Conservation (phyloP, 768 basidiomycete genomes). For the Hortiboletus flavorubellus region DNA sequence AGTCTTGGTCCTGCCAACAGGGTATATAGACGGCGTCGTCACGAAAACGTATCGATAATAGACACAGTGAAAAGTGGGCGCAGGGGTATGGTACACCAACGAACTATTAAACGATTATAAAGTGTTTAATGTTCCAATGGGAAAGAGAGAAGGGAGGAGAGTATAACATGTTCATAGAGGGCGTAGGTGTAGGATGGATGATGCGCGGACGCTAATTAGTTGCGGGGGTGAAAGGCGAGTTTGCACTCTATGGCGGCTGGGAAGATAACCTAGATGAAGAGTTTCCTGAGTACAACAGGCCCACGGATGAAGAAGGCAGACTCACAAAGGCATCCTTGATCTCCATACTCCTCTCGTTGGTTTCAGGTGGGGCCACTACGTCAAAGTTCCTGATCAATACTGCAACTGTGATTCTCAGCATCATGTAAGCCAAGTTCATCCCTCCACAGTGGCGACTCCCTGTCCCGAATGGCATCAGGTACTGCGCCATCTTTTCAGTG, state of each 20-base stretch:
- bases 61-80: slow-evolving; percentile 14
- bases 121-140: slow-evolving; percentile 15
- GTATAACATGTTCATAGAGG: slow-evolving; percentile 25
- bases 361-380: slow-evolving; percentile 61
- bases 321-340: slow-evolving; percentile 76
- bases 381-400: slow-evolving; percentile 66
- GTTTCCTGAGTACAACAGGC: not conserved
- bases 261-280: slow-evolving; percentile 57
- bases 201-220: slow-evolving; percentile 14
- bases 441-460: slow-evolving; percentile 76
- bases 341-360: slow-evolving; percentile 72
- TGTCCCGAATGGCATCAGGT: slow-evolving; percentile 79
- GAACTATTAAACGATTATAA: slow-evolving; percentile 30
- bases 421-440: slow-evolving; percentile 68
- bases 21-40: slow-evolving; percentile 22
- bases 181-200: slow-evolving; percentile 24
- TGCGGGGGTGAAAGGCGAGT: slow-evolving; percentile 56
- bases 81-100: slow-evolving; percentile 13
- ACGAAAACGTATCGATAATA: slow-evolving; percentile 11
- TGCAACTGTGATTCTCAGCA: slow-evolving; percentile 59
- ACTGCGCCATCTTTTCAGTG: slow-evolving; percentile 56
- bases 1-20: slow-evolving; percentile 31
- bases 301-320: not conserved
- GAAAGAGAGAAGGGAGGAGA: slow-evolving; percentile 13
- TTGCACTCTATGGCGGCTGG: slow-evolving; percentile 77